Base-by-base conservation (phyloP, 1,284 basidiomycete genomes). In the Dichomitus squalens region DNA sequence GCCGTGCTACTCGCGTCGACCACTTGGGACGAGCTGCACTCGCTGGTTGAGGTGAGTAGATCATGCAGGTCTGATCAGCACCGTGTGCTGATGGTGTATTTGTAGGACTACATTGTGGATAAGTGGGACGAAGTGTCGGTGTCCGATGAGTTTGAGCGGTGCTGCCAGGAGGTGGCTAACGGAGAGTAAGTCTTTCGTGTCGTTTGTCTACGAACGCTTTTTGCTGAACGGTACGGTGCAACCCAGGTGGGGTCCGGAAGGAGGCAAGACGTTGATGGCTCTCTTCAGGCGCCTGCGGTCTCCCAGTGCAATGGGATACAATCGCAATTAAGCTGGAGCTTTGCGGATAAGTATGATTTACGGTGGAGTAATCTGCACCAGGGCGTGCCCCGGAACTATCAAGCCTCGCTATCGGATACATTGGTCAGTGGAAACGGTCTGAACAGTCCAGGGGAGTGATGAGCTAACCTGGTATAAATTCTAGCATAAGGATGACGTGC, bases 81-180 rank as follows among this genome's bases (percentile, higher is more conserved):
- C 21, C 3, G 12, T 2, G 9, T 49, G 14, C 7, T 41, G 40
- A 35, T 20, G 25, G 20, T 25, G 2, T 25, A 16, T 41, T 18
- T 7, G 18, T 46, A 86, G 83, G 86, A 87, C 67, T 87, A 82
- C 62, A 80, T 87, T 21, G 84, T 88, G 1, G 84, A 87, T 16
- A 82, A 83, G 64, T 89, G 87, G 86, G 84, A 86, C 36, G 83
- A 86, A 60, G 86, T 88, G 7, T 84, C 84, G 23, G 72, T 76
- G 8, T 84, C 80, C 1, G 76, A 78, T 11, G 86, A 87, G 64
- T 88, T 89, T 65, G 86, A 88, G 68, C 75, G 76, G 60, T 87
- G 86, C 63, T 88, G 86, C 65, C 77, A 83, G 66, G 87, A 88
- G 67, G 82, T 89, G 23, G 85, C 86, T 11, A 79, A 79, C 53